phyloP scores from a whole-genome alignment of 805 yeast genomes.

The Saccharomycopsis microspora region DNA sequence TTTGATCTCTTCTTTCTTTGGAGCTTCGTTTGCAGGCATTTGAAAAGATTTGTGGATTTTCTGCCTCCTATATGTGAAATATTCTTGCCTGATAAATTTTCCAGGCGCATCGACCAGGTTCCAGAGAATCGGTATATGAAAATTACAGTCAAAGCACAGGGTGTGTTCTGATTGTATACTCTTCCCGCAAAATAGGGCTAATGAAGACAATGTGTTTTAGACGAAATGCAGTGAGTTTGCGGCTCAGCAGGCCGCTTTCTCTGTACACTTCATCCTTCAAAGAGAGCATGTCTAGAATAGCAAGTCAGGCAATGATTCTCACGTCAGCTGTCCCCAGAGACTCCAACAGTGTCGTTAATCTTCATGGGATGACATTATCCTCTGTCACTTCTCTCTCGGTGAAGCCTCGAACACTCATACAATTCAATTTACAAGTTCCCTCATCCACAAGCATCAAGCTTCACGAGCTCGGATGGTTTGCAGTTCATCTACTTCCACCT shows the following conservation, averaged over 20 bases:
- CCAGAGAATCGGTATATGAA: no score
- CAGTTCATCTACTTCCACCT: constrained; percentile 69
- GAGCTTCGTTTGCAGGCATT: no score
- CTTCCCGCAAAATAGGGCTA: no score
- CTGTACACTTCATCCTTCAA: constrained; percentile 18
- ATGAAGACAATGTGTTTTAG: no score
- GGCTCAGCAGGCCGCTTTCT: background rate
- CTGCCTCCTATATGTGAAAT: no score
- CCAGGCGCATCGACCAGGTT: no score
- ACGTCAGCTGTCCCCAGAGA: constrained; percentile 32
- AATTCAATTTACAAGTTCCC: constrained; percentile 81
- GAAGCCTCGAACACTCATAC: constrained; percentile 65
- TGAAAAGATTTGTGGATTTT: no score
- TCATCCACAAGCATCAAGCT: constrained; percentile 65
- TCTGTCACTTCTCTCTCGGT: constrained; percentile 78
- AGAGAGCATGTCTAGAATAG: constrained; percentile 34
- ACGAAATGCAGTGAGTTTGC: no score
- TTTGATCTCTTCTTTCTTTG: background rate
- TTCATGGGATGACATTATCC: constrained; percentile 75
- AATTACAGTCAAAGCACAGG: no score
- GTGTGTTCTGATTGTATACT: no score
- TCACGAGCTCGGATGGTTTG: constrained; percentile 47
- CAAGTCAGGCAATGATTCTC: constrained; percentile 45
- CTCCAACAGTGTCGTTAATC: constrained; percentile 17
- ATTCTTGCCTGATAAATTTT: no score